Base-by-base conservation (phyloP, 1,284 basidiomycete species). In the Ustilago sp. region DNA sequence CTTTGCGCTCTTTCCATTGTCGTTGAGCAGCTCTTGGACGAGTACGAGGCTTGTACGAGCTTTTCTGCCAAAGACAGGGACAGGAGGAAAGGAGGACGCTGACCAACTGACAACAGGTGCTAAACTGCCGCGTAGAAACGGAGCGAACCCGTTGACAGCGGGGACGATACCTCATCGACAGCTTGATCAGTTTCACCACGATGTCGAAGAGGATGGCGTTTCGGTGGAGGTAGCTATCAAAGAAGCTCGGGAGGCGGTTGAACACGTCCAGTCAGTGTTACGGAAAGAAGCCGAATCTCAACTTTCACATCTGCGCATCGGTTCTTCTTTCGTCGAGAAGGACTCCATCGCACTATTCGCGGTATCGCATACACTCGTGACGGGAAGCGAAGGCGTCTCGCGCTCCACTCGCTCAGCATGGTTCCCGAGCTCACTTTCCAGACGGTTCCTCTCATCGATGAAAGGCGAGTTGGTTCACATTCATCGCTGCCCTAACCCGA, bases 401-500 rank as follows among this genome's bases (percentile, higher is more conserved):
- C 61, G 73, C 34, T 79, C 72, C 17, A 75, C 72, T 11, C 66
- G 69, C 5, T 74, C 74, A 2, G 68, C 72, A 23, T 41, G 45
- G 0, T 74, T 74, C 36, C 69, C 69, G 9, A 60, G 55, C 17
- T 6, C 28, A 1, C 59, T 79, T 6, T 65, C 76, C 12, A 62
- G 66, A 9, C 57, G 61, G 39, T 67, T 69, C 35, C 52, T 79
- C 19, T 75, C 73, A 15, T 66, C 63, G 8, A 35, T 72, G 23
- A 38, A 35, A 32, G 66, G 66, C 52, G 80, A 81, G n/a, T 74
- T 78, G 19, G 61, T 61, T 19, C 80, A 81, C 60, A 15, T 81
- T 17, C 80, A 82, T 59, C 52, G 59, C 19, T 43, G 8, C 19
- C 4, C 54, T 32, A 1, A 51, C 4, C 19, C n/a, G 13, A 8